phyloP scores from a whole-genome alignment of 2,329 filamentous ascomycete genomes.

The Teratosphaeriaceae sp. region DNA sequence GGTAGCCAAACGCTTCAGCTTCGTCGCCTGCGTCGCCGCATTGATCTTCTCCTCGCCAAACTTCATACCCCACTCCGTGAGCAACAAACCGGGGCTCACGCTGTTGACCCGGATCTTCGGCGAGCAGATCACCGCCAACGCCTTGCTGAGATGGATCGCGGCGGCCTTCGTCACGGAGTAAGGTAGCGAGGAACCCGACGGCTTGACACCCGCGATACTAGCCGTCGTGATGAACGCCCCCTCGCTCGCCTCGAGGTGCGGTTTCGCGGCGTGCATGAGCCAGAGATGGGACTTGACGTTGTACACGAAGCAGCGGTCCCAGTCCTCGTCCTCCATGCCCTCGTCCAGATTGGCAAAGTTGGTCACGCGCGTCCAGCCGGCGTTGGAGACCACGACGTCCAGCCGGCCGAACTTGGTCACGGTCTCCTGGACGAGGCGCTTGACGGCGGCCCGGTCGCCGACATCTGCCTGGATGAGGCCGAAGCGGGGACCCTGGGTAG shows the following conservation, averaged over 20 bases:
- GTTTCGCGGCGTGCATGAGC: slow-evolving; percentile 50
- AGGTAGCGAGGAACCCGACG: slow-evolving; percentile 53
- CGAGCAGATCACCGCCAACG: slow-evolving; percentile 46
- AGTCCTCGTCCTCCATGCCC: slow-evolving; percentile 51
- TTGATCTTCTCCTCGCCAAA: slow-evolving; percentile 41
- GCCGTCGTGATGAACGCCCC: slow-evolving; percentile 60
- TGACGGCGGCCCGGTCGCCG: slow-evolving; percentile 35
- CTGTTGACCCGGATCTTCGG: slow-evolving; percentile 54
- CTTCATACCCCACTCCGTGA: slow-evolving; percentile 43
- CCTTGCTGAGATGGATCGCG: slow-evolving; percentile 49
- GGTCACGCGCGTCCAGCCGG: slow-evolving; percentile 35
- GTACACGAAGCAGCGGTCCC: slow-evolving; percentile 53
- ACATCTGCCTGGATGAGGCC: slow-evolving; percentile 42
- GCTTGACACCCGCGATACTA: slow-evolving; percentile 57
- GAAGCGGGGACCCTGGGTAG: slow-evolving; percentile 25
- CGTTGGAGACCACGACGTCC: slow-evolving; percentile 40
- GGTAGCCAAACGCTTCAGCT: slow-evolving; percentile 46
- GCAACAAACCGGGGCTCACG: slow-evolving; percentile 47
- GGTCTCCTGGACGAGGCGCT: slow-evolving; percentile 38
- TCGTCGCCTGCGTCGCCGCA: slow-evolving; percentile 37
- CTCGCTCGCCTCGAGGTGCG: slow-evolving; percentile 49
- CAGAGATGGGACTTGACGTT: slow-evolving; percentile 59
- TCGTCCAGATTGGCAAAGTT: slow-evolving; percentile 45
- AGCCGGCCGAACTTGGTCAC: slow-evolving; percentile 40
- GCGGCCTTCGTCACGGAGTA: slow-evolving; percentile 34